Evolutionary conservation across 192 early-diverging fungal species (phyloP).

Genomic region (Radiomyces spectabilis): DNA sequence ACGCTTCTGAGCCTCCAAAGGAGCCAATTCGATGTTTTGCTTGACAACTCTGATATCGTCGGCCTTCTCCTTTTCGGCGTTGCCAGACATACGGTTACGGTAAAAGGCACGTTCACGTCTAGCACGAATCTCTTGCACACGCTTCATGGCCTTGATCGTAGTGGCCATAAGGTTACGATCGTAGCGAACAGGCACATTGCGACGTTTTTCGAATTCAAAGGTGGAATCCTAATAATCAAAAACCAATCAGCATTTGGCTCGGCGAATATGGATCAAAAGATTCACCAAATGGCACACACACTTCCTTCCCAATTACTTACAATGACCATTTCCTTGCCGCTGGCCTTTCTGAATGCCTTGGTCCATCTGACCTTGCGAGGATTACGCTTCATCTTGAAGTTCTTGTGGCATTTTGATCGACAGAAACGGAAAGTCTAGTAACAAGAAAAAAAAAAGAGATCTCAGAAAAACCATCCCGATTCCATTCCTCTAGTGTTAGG

Average conservation of each 20-base stretch:
- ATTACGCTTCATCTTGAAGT: constrained; percentile 99
- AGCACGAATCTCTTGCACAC: constrained; percentile 88
- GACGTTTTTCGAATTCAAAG: constrained; percentile 97
- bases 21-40: constrained; percentile 84
- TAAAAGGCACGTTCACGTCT: constrained; percentile 90
- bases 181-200: constrained; percentile 96
- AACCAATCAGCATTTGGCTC: neutral
- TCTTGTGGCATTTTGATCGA: constrained; percentile 98
- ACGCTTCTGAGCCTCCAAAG: constrained; percentile 43
- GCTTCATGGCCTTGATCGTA: constrained; percentile 98
- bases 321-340: constrained; percentile 99
- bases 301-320: constrained; percentile 39
- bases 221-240: constrained; percentile 68
- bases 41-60: constrained; percentile 72
- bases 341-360: constrained; percentile 97
- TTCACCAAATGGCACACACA: neutral
- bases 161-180: constrained; percentile 95
- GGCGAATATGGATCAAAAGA: neutral
- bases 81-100: constrained; percentile 86
- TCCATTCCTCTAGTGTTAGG: neutral
- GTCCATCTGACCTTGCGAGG: constrained; percentile 99
- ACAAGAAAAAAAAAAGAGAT: neutral
- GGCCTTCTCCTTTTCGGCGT: constrained; percentile 72
- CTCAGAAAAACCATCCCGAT: neutral
- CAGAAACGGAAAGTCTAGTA: constrained; percentile 89